Conservation (phyloP, 2,329 filamentous ascomycete genomes). For the Scedosporium dehoogii region DNA sequence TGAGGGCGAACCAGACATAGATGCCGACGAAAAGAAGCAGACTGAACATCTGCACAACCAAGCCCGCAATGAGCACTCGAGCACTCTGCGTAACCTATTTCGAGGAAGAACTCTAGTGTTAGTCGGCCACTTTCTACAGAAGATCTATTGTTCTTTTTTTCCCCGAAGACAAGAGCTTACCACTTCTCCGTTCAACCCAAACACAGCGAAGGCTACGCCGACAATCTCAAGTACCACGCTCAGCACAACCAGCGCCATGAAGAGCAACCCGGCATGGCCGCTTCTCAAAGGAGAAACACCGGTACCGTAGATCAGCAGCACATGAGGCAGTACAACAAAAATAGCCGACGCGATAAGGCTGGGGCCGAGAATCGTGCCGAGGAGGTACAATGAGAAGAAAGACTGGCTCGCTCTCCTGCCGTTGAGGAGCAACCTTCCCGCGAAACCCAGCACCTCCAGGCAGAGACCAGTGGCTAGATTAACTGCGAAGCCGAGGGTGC, state of each 20-base stretch:
- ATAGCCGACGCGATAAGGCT: constrained; percentile 33
- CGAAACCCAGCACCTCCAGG: constrained; percentile 35
- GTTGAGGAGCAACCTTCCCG: constrained; percentile 33
- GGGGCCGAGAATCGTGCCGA: constrained; percentile 37
- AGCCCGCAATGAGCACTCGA: constrained; percentile 30
- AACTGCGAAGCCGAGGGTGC: constrained; percentile 29
- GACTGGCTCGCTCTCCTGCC: constrained; percentile 20
- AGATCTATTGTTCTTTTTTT: not conserved
- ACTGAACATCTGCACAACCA: constrained; percentile 32
- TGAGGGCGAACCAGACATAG: constrained; percentile 30
- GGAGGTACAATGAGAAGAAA: constrained; percentile 32
- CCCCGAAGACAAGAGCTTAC: constrained; percentile 20
- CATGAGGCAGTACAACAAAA: constrained; percentile 33
- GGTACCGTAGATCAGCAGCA: constrained; percentile 36
- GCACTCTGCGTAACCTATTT: not conserved
- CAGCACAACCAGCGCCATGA: constrained; percentile 24
- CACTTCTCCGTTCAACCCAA: constrained; percentile 19
- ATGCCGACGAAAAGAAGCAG: constrained; percentile 27
- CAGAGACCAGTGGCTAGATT: constrained; percentile 29
- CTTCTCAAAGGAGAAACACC: constrained; percentile 26
- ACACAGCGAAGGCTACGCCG: constrained; percentile 29
- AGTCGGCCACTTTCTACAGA: not conserved
- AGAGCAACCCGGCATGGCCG: constrained; percentile 21
- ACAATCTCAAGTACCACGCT: constrained; percentile 26
- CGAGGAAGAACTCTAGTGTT: not conserved